These are phyloP conservation scores for Aureobasidium musti DNA, from an alignment of 2,329 filamentous ascomycete species.

Conservation along the genomic window DNA sequence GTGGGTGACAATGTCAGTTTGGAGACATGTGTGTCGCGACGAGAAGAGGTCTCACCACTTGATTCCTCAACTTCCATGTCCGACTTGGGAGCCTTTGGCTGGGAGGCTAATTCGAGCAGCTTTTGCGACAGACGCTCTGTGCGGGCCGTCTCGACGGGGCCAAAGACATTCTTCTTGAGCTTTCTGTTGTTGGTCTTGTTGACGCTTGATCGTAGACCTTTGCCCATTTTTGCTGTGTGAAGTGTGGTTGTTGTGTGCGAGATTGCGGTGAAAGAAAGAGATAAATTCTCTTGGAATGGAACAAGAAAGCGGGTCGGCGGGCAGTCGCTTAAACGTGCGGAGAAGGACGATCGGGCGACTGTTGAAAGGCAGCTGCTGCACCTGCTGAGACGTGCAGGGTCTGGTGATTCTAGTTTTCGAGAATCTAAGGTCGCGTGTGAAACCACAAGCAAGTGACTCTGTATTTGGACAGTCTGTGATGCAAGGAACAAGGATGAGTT, in stretches of 20 bases:
- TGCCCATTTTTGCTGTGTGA: constrained; percentile 67
- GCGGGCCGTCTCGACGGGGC: constrained; percentile 75
- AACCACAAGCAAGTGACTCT: constrained; percentile 11
- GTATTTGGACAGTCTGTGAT: neutral
- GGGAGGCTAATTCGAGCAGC: constrained; percentile 74
- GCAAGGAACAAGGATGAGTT: neutral
- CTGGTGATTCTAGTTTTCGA: neutral
- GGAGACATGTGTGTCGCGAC: neutral
- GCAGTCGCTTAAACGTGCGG: constrained; percentile 21
- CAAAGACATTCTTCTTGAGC: constrained; percentile 80
- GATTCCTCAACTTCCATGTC: constrained; percentile 52
- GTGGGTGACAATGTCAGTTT: constrained; percentile 12
- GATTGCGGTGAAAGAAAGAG: constrained; percentile 22
- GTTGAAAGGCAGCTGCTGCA: constrained; percentile 19
- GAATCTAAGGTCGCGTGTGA: neutral
- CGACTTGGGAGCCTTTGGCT: constrained; percentile 64
- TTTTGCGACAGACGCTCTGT: constrained; percentile 83
- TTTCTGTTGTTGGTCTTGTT: constrained; percentile 81
- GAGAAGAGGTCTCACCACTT: constrained; percentile 36
- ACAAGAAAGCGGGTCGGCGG: constrained; percentile 20
- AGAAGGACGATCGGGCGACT: constrained; percentile 19
- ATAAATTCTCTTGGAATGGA: constrained; percentile 28
- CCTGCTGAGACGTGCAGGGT: constrained; percentile 11
- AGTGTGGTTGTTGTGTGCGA: constrained; percentile 30
- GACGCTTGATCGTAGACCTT: constrained; percentile 75